Conservation (phyloP, 208 protist species). For the Leishmania mexicana region DNA sequence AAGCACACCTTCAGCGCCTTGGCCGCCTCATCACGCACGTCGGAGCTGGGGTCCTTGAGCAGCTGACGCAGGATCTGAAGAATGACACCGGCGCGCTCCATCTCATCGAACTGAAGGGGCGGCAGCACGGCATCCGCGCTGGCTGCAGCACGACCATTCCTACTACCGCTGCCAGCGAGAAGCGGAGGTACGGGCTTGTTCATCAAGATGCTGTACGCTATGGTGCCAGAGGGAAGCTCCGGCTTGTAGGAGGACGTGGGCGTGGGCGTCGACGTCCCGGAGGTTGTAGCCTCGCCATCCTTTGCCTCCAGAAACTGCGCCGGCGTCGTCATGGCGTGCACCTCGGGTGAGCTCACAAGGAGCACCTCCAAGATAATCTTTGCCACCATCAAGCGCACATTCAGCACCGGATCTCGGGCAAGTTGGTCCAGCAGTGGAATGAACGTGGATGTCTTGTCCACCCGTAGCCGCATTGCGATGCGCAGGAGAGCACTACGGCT, state of each 20-base stretch:
- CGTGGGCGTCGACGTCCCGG: background rate
- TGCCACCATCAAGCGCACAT: constrained; percentile 79
- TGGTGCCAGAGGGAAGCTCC: constrained; percentile 32
- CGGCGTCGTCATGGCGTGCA: constrained; percentile 1
- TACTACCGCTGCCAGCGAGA: background rate
- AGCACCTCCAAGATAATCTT: constrained; percentile 71
- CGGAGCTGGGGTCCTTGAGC: constrained; percentile 65
- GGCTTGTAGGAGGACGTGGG: constrained; percentile 7
- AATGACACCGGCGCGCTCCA: constrained; percentile 76
- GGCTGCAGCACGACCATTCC: background rate
- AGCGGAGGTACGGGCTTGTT: constrained; percentile 13
- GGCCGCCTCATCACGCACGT: constrained; percentile 82
- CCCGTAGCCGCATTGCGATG: constrained; percentile 64
- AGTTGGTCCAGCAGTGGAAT: constrained; percentile 78
- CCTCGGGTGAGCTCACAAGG: constrained; percentile 21
- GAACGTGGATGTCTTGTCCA: constrained; percentile 70
- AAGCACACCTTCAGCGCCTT: constrained; percentile 80
- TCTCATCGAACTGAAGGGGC: constrained; percentile 46
- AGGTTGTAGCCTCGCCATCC: constrained; percentile 7
- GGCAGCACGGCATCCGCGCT: constrained; percentile 12
- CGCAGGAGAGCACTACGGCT: constrained; percentile 69
- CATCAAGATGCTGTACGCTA: constrained; percentile 39
- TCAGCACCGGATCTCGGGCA: constrained; percentile 69
- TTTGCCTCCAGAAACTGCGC: background rate
- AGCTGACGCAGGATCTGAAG: constrained; percentile 67